Evolutionary conservation across 169 alveolate species (phyloP).

Genomic region (Haemoproteus tartakovskyi): DNA sequence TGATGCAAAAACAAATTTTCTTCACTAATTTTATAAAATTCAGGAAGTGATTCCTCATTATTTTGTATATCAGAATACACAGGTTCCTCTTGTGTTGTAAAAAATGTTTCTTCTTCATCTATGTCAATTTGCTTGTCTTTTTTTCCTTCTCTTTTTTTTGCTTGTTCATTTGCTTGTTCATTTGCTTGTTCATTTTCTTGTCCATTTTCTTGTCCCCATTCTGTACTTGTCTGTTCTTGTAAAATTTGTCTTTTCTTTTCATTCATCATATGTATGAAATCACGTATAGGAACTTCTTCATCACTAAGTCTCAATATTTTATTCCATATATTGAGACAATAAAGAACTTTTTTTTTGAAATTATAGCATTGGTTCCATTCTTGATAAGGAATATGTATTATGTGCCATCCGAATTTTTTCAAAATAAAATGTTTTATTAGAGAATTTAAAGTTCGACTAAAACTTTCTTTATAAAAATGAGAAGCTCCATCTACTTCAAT

Average conservation of each 20-base stretch:
- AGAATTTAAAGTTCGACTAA: slow-evolving; percentile 50
- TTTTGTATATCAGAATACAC: background rate
- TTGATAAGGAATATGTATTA: slow-evolving; percentile 59
- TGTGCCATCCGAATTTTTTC: slow-evolving; percentile 49
- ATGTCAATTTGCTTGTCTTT: background rate
- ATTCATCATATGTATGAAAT: background rate
- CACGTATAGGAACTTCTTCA: slow-evolving; percentile 1
- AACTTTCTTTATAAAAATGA: slow-evolving; percentile 58
- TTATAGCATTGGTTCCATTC: slow-evolving; percentile 62
- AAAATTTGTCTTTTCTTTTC: background rate
- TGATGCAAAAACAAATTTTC: slow-evolving; percentile 37
- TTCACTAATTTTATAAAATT: slow-evolving; percentile 29
- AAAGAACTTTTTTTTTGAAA: slow-evolving; percentile 33
- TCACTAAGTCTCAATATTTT: background rate
- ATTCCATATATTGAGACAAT: slow-evolving; percentile 6
- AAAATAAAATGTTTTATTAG: slow-evolving; percentile 52
- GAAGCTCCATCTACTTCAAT: slow-evolving; percentile 62
- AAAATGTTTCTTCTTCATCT: background rate
- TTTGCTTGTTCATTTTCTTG: background rate
- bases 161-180: background rate
- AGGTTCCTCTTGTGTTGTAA: background rate
- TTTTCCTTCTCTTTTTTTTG: background rate
- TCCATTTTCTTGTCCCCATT: background rate
- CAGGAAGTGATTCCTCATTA: slow-evolving; percentile 8
- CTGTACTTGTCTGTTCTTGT: background rate